Conservation (phyloP, 345 rosid species). For the Punica granatum region DNA sequence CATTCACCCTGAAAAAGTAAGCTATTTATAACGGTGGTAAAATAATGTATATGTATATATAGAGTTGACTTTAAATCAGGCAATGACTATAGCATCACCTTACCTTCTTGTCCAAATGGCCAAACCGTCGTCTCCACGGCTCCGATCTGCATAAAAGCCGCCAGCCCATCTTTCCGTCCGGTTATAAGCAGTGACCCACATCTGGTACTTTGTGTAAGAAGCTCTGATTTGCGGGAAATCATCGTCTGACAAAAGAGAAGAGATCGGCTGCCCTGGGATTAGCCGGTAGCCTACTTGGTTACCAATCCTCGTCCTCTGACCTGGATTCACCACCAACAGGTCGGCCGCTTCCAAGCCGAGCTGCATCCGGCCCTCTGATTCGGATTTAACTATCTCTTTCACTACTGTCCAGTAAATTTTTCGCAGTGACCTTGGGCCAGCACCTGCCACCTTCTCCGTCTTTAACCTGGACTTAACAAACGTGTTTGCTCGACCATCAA, state of each 20-base stretch:
- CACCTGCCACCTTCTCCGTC: slow-evolving; percentile 25
- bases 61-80: too few relatives aligned
- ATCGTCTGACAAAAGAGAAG: slow-evolving; percentile 43
- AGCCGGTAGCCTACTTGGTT: slow-evolving; percentile 66
- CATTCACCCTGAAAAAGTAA: too few relatives aligned
- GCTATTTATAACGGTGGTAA: too few relatives aligned
- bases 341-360: slow-evolving; percentile 51
- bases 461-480: slow-evolving; percentile 45
- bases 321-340: slow-evolving; percentile 48
- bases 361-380: slow-evolving; percentile 45
- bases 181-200: slow-evolving; percentile 64
- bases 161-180: slow-evolving; percentile 61
- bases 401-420: slow-evolving; percentile 66
- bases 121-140: slow-evolving; percentile 62
- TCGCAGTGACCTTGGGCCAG: slow-evolving; percentile 27
- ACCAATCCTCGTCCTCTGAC: slow-evolving; percentile 45
- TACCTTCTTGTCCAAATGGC: slow-evolving; percentile 64
- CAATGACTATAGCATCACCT: neutral
- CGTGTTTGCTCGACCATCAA: slow-evolving; percentile 56
- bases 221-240: slow-evolving; percentile 66
- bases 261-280: slow-evolving; percentile 38
- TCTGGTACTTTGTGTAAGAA: slow-evolving; percentile 45
- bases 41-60: too few relatives aligned
- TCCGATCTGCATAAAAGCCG: slow-evolving; percentile 40
- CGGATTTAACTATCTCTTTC: slow-evolving; percentile 46